These are phyloP conservation scores for Salicornia ramosissima DNA, from an alignment of 148 eudicot species.

Conservation along the genomic window DNA sequence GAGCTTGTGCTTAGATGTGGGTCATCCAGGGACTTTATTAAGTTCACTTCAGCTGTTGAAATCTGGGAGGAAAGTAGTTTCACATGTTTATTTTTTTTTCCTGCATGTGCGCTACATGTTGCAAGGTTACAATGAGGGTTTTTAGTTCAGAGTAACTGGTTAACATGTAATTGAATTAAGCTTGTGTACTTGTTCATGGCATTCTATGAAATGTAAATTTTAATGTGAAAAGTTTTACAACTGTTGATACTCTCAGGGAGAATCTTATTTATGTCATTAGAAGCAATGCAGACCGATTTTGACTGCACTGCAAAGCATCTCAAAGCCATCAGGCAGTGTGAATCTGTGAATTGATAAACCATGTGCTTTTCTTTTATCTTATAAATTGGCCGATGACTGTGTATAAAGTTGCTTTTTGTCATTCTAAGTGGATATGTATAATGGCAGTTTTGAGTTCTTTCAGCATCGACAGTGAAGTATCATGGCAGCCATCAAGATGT, in stretches of 20 bases:
- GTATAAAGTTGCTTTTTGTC: neutral
- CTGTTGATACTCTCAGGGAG: neutral
- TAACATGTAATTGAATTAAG: conserved; percentile 24
- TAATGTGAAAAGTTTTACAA: neutral
- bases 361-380: neutral
- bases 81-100: conserved; percentile 15
- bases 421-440: neutral
- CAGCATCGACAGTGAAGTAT: conserved; percentile 1
- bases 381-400: neutral
- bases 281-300: neutral
- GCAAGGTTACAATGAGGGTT: conserved; percentile 28
- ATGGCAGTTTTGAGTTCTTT: neutral
- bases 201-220: conserved; percentile 20
- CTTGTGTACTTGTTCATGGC: conserved; percentile 15
- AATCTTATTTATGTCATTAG: neutral
- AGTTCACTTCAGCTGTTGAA: conserved; percentile 4
- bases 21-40: conserved; percentile 11
- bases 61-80: conserved; percentile 8
- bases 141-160: conserved; percentile 32
- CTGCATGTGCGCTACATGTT: conserved; percentile 23
- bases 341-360: neutral
- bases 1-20: conserved; percentile 12
- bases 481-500: neutral
- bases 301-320: neutral
- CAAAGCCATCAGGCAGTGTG: neutral